A percentile compares a stretch with the other conserved stretches of the same genome.
Evolutionary conservation across 352 stramenopile genomes (phyloP).

Genomic region (Phytophthora cactorum): DNA sequence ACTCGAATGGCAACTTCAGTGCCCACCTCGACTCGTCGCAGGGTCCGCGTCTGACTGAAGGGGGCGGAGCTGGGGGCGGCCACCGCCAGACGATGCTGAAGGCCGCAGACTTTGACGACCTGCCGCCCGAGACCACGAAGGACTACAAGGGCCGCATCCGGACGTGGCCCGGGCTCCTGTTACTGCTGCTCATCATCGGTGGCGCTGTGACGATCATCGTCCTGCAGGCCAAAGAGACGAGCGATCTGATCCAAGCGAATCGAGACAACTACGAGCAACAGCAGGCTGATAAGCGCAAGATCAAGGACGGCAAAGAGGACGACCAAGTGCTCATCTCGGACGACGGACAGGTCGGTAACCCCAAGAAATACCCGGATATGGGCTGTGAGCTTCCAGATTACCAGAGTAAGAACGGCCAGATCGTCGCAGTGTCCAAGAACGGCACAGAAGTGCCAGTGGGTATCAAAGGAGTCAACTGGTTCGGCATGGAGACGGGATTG

Average conservation of each 20-base stretch:
- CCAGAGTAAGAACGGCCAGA: conserved; percentile 61
- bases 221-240: conserved; percentile 40
- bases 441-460: conserved; percentile 58
- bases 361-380: conserved; percentile 54
- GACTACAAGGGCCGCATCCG: conserved; percentile 80
- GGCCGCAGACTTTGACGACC: conserved; percentile 45
- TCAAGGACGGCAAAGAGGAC: conserved; percentile 46
- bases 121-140: conserved; percentile 44
- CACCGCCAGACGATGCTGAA: conserved; percentile 57
- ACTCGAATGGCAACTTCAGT: conserved; percentile 31
- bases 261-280: conserved; percentile 35
- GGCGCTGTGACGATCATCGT: conserved; percentile 49
- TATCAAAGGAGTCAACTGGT: conserved; percentile 80
- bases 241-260: conserved; percentile 27
- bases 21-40: conserved; percentile 30
- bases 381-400: conserved; percentile 66
- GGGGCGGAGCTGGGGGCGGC: conserved; percentile 13
- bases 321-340: conserved; percentile 50
- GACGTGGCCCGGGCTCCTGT: conserved; percentile 61
- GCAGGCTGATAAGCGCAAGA: conserved; percentile 39
- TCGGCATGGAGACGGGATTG: conserved; percentile 73
- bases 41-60: conserved; percentile 37
- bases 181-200: conserved; percentile 51
- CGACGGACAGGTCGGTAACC: conserved; percentile 63
- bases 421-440: conserved; percentile 54